Evolutionary conservation across 495 filamentous ascomycete genomes (phyloP).

Genomic region (Podospora australis): DNA sequence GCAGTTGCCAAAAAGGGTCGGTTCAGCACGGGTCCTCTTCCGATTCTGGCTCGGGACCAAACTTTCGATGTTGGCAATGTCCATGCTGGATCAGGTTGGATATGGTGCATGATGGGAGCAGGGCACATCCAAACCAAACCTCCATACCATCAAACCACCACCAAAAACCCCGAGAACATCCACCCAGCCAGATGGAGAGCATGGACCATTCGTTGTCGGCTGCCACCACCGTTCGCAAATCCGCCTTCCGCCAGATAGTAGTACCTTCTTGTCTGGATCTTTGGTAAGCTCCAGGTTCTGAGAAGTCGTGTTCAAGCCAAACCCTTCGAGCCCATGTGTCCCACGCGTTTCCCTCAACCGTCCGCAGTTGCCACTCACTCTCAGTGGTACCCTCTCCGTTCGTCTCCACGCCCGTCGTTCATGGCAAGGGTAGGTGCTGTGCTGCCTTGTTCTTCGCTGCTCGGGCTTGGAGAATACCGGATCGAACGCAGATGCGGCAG

Average conservation of each 20-base stretch:
- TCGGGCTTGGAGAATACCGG: conserved; percentile 3
- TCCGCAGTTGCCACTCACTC: conserved; percentile 8
- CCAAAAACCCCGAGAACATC: conserved; percentile 7
- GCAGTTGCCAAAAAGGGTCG: conserved; percentile 19
- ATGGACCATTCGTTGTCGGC: conserved; percentile 13
- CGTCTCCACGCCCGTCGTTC: conserved; percentile 9
- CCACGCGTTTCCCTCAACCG: conserved; percentile 2
- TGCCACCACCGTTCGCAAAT: conserved; percentile 11
- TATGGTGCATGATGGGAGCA: conserved; percentile 1
- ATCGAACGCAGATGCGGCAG: not conserved
- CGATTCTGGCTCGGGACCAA: conserved; percentile 17
- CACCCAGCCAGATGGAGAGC: conserved; percentile 15
- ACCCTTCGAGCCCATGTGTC: conserved; percentile 13
- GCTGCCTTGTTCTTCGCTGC: conserved; percentile 5
- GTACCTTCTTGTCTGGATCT: conserved; percentile 6
- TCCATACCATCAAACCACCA: conserved; percentile 10
- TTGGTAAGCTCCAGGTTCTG: conserved; percentile 9
- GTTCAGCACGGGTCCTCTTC: conserved; percentile 18
- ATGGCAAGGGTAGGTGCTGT: conserved; percentile 6
- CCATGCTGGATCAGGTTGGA: conserved; percentile 3
- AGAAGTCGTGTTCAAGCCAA: conserved; percentile 21
- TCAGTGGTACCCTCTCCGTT: not conserved
- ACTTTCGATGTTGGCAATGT: conserved; percentile 10
- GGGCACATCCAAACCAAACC: conserved; percentile 15
- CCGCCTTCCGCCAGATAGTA: conserved; percentile 6